Evolutionary conservation across 2,329 filamentous ascomycete species (phyloP).

Genomic region (Ophiostoma tasmaniense): DNA sequence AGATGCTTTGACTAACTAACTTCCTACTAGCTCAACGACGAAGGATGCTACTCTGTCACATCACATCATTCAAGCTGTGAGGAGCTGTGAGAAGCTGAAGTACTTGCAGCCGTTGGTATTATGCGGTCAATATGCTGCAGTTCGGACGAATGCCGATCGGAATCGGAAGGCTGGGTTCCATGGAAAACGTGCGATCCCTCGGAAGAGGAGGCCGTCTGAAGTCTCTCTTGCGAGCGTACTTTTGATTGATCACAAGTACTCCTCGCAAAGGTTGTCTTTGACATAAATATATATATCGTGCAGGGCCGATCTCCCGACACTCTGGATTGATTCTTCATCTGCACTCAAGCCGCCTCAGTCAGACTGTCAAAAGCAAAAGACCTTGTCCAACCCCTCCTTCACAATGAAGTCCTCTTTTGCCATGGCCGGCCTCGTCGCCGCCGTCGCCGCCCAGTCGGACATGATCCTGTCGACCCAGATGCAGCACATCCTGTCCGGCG

Average conservation of each 20-base stretch:
- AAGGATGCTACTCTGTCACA: neutral
- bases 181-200: neutral
- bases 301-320: slow-evolving; percentile 1
- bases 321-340: neutral
- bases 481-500: slow-evolving; percentile 7
- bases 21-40: neutral
- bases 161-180: neutral
- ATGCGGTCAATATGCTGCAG: neutral
- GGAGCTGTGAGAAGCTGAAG: neutral
- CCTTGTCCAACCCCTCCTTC: neutral
- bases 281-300: neutral
- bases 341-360: neutral
- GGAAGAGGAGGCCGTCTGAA: neutral
- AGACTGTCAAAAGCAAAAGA: neutral
- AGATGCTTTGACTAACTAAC: too few species aligned
- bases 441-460: slow-evolving; percentile 3
- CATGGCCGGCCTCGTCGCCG: neutral
- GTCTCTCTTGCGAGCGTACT: neutral
- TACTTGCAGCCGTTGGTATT: neutral
- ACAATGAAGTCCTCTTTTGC: neutral
- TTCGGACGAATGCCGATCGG: neutral
- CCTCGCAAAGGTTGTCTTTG: too few species aligned
- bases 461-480: neutral
- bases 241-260: neutral
- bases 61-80: neutral